Base-by-base conservation (phyloP, 169 alveolate species). In the Cyclospora cayetanensis region DNA sequence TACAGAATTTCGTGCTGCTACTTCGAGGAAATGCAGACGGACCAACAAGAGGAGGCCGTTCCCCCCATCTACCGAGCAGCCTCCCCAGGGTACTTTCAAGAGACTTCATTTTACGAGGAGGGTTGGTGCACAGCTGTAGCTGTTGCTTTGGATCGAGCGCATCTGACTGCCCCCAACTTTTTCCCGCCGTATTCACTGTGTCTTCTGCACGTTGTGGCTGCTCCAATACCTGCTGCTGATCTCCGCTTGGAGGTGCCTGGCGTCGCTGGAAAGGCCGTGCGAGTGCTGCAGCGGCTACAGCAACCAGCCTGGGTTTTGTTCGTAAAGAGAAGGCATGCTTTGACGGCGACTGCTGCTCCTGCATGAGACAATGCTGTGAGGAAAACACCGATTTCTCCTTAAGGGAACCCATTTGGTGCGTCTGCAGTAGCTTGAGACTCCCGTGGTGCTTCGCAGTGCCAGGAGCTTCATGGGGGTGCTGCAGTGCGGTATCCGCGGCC, bases 21-120 rank as follows among this genome's bases (percentile, higher is more conserved):
- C 35, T 37, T 9, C 83, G 35, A 46, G 11, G 60, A 46, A 1
- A 12, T 25, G 77, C 25, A 65, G 53, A 34, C 50, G 53, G 20
- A 31, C 46, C 35, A 70, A 53, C 60, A 37, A 18, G 35, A 12
- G 34, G 60, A 70, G 83, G 60, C 2, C 83, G 83, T 3, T 70
- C 53, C 41, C 83, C 83, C 83, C 83, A 70, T 53, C 60, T 70
- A 53, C 83, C 83, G 20, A 70, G 83, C 53, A 70, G n/a, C 34
- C 55, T 27, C 4, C 18, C 34, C 83, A 50, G 39, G 35, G 83
- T 35, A 4, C 60, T 39, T 25, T 70, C 83, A 18, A 39, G 41
- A 15, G 83, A 18, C 22, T 70, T 70, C 55, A 46, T 7, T 53
- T 35, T 70, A 18, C 83, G 53, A 50, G 34, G 20, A 22, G 80